These are phyloP conservation scores for Pelargonium citronellum DNA, from an alignment of 441 rosid species.

Conservation along the genomic window DNA sequence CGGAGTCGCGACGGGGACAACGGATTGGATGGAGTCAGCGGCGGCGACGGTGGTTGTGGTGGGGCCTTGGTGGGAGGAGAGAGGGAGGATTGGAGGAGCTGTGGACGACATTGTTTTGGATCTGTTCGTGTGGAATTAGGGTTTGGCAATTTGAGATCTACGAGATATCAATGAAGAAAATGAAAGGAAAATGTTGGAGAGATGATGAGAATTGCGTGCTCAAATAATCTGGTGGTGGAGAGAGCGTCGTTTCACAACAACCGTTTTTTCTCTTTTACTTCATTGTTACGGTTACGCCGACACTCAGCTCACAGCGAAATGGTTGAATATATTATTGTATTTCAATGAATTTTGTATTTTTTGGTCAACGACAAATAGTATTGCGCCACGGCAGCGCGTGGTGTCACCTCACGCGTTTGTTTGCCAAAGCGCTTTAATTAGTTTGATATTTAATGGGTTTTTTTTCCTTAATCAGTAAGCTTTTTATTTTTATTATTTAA, in stretches of 20 bases:
- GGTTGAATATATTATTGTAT: too few species aligned
- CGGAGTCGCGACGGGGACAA: conserved; percentile 5
- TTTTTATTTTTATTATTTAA: too few species aligned
- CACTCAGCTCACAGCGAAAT: neutral
- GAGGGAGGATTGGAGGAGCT: conserved; percentile 12
- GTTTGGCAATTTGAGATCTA: too few species aligned
- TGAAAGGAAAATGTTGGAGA: neutral
- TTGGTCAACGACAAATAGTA: neutral
- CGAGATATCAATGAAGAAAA: neutral
- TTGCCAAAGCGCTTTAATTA: neutral
- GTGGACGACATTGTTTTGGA: conserved; percentile 9
- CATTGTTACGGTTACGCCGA: neutral
- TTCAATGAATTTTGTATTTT: neutral
- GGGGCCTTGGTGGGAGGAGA: conserved; percentile 7
- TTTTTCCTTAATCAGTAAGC: neutral
- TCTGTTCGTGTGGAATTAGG: neutral
- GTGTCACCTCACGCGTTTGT: neutral
- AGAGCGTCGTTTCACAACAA: neutral
- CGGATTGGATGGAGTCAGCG: neutral
- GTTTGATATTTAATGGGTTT: too few species aligned
- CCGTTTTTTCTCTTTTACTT: neutral
- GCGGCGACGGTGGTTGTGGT: neutral
- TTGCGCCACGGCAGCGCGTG: neutral
- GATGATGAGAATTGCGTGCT: neutral
- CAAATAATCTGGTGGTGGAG: neutral